These are phyloP conservation scores for Vinca major DNA, from an alignment of 305 asterid genomes.

Conservation along the genomic window DNA sequence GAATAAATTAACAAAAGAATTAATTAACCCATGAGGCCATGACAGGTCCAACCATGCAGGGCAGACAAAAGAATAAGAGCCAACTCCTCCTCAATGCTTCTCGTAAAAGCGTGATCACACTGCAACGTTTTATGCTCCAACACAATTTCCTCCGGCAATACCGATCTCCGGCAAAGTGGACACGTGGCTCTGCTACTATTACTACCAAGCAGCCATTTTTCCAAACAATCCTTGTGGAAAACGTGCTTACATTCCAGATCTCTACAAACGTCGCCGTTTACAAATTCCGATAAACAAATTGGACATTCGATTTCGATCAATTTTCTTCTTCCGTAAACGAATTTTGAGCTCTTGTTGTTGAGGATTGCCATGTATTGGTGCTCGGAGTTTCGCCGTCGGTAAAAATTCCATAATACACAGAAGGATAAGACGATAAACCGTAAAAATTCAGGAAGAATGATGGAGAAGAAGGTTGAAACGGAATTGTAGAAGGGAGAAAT, in stretches of 20 bases:
- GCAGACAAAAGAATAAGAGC: conserved; percentile 24
- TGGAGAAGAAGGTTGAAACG: conserved; percentile 21
- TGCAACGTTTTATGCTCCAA: conserved; percentile 4
- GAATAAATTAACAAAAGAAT: no score
- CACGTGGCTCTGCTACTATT: conserved; percentile 29
- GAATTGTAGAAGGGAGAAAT: conserved; percentile 20
- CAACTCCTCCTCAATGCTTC: conserved; percentile 17
- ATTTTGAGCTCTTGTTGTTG: conserved; percentile 29
- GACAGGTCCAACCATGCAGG: conserved; percentile 13
- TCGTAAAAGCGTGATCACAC: not conserved
- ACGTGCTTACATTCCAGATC: conserved; percentile 31
- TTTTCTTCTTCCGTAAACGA: conserved; percentile 15
- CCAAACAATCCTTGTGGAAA: conserved; percentile 43
- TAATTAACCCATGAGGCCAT: no score
- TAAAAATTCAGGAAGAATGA: conserved; percentile 29
- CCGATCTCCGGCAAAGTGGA: conserved; percentile 48
- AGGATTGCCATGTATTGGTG: conserved; percentile 23
- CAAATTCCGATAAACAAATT: conserved; percentile 38
- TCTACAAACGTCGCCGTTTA: conserved; percentile 30
- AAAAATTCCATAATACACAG: conserved; percentile 12
- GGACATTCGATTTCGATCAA: conserved; percentile 23
- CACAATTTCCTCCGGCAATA: conserved; percentile 28
- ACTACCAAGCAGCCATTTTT: conserved; percentile 31
- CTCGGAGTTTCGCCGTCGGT: conserved; percentile 15
- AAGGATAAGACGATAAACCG: conserved; percentile 21